Conservation (phyloP, 257 asterid species). For the Thymus mandschuricus region DNA sequence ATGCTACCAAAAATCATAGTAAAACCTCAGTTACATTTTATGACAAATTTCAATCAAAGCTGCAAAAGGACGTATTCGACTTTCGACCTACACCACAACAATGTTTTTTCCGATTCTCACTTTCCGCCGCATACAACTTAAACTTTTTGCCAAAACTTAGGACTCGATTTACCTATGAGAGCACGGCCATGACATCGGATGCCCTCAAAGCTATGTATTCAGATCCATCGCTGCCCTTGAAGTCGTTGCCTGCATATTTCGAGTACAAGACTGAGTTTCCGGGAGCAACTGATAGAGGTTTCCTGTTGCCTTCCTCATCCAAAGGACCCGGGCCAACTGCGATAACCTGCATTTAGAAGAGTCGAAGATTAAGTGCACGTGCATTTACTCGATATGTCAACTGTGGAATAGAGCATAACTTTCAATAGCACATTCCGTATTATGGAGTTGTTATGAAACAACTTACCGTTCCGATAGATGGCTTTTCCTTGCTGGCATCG, state of each 20-base stretch:
- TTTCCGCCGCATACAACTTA: not conserved
- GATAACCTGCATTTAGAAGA: conserved; percentile 53
- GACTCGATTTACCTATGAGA: conserved; percentile 45
- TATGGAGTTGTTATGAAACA: not conserved
- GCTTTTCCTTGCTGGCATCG: conserved; percentile 87
- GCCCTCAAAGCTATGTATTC: conserved; percentile 75
- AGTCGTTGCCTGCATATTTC: conserved; percentile 88
- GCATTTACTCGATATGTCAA: not conserved
- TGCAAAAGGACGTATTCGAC: conserved; percentile 33
- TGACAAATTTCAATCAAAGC: conserved; percentile 20
- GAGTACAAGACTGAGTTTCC: conserved; percentile 86
- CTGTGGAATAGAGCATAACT: not conserved
- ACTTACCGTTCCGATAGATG: conserved; percentile 87
- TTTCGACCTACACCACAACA: conserved; percentile 43
- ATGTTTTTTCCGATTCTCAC: conserved; percentile 19
- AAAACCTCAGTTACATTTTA: conserved; percentile 25
- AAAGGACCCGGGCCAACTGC: conserved; percentile 91
- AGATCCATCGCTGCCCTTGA: conserved; percentile 76
- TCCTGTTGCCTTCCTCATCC: conserved; percentile 86
- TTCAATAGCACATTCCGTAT: not conserved
- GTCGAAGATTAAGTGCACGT: not conserved
- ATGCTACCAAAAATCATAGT: conserved; percentile 5
- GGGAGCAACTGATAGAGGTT: conserved; percentile 60
- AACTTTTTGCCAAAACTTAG: not conserved
- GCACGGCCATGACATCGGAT: conserved; percentile 82